Conservation (phyloP, 2,329 filamentous ascomycete genomes). For the Cladophialophora carrionii region DNA sequence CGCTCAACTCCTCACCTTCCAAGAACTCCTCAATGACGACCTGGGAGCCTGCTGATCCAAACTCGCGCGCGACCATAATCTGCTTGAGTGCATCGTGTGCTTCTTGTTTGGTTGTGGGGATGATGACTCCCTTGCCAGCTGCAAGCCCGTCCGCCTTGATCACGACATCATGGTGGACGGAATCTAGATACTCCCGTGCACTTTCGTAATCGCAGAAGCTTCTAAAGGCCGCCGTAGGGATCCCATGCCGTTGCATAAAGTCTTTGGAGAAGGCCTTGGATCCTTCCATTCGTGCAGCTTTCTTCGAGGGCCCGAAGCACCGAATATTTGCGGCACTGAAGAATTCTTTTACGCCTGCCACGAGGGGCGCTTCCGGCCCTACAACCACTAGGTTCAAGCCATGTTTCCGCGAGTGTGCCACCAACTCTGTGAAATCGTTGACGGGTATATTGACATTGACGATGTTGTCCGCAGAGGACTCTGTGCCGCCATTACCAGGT, state of each 20-base stretch:
- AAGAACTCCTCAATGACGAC: constrained; percentile 96
- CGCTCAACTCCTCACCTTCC: constrained; percentile 86
- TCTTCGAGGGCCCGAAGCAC: constrained; percentile 82
- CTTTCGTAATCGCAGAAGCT: constrained; percentile 80
- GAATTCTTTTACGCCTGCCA: constrained; percentile 83
- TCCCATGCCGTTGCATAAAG: constrained; percentile 89
- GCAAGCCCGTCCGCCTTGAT: constrained; percentile 94
- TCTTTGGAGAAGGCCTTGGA: constrained; percentile 98
- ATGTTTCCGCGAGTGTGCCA: constrained; percentile 72
- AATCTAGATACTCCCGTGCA: constrained; percentile 74
- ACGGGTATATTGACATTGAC: constrained; percentile 73
- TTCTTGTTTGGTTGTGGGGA: constrained; percentile 79
- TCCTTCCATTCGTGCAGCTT: constrained; percentile 87
- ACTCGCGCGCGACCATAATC: constrained; percentile 88
- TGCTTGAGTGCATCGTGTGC: constrained; percentile 78
- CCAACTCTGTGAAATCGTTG: constrained; percentile 76
- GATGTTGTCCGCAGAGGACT: constrained; percentile 57
- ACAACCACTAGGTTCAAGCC: constrained; percentile 81
- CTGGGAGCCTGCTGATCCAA: constrained; percentile 82
- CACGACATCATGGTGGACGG: constrained; percentile 72
- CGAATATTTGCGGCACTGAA: constrained; percentile 76
- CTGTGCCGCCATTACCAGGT: constrained; percentile 84
- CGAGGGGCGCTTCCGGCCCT: constrained; percentile 90
- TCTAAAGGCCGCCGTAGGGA: constrained; percentile 87
- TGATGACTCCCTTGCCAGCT: constrained; percentile 93